Percentiles rank a stretch among this genome's conserved stretches.
phyloP scores from a whole-genome alignment of 768 basidiomycete genomes.

The Tulasnella calospora region DNA sequence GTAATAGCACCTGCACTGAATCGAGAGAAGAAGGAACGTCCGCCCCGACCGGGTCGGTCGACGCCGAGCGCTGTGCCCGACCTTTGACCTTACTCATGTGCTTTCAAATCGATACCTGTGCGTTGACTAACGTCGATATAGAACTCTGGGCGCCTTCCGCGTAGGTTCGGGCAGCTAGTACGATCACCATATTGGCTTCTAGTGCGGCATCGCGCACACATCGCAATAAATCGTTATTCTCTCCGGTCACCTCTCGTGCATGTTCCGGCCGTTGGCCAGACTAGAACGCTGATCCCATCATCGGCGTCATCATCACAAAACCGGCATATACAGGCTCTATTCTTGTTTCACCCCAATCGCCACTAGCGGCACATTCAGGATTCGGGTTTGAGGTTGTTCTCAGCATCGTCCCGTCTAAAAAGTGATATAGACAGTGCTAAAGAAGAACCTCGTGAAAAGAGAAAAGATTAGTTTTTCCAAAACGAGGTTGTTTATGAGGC shows the following conservation, averaged over 20 bases:
- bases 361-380: background rate
- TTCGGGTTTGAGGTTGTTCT: background rate
- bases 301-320: too few relatives aligned
- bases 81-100: background rate
- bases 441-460: background rate
- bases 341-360: background rate
- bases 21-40: background rate
- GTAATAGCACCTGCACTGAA: background rate
- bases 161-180: background rate
- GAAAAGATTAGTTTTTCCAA: background rate
- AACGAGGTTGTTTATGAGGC: constrained; percentile 1
- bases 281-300: background rate
- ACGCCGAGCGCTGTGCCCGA: background rate
- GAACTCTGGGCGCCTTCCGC: background rate
- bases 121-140: background rate
- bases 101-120: background rate
- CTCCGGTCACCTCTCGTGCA: background rate
- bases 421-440: background rate
- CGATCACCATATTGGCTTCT: background rate
- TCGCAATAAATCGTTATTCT: background rate
- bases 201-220: background rate
- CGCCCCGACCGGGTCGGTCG: background rate
- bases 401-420: background rate
- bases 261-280: background rate
- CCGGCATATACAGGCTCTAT: too few relatives aligned